phyloP scores from a whole-genome alignment of 2,329 filamentous ascomycete species.

The Blastomyces emzantsi region DNA sequence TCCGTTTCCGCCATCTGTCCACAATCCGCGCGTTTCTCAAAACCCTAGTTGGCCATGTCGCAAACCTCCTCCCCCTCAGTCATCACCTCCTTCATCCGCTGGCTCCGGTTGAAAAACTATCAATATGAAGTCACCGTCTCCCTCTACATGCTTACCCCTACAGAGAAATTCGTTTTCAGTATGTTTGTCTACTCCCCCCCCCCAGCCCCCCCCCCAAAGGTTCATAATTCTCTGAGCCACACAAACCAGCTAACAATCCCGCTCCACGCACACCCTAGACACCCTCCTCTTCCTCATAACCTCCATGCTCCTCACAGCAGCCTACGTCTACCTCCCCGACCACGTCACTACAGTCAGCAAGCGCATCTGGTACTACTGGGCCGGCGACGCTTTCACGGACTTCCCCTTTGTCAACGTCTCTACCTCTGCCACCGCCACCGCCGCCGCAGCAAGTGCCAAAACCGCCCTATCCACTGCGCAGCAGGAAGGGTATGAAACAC shows the following conservation, averaged over 20 bases:
- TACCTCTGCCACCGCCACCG: slow-evolving; percentile 19
- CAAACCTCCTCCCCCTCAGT: slow-evolving; percentile 25
- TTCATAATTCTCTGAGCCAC: background rate
- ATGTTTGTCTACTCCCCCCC: slow-evolving; percentile 33
- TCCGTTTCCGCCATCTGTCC: background rate
- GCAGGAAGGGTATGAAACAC: slow-evolving; percentile 35
- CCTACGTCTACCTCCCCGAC: slow-evolving; percentile 85
- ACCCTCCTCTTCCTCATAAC: slow-evolving; percentile 85
- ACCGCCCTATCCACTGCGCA: slow-evolving; percentile 26
- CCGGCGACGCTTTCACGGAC: slow-evolving; percentile 53
- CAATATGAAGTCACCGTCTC: slow-evolving; percentile 97
- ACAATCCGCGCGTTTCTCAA: background rate
- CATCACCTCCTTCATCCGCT: slow-evolving; percentile 57
- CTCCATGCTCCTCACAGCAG: slow-evolving; percentile 76
- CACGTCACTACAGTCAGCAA: slow-evolving; percentile 74
- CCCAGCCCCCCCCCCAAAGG: background rate
- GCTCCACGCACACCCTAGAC: slow-evolving; percentile 45
- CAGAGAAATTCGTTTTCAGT: slow-evolving; percentile 98
- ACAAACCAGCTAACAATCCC: background rate
- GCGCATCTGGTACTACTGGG: slow-evolving; percentile 91
- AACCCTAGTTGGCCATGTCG: slow-evolving; percentile 8
- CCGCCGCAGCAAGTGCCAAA: slow-evolving; percentile 5
- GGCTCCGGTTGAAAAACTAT: slow-evolving; percentile 92
- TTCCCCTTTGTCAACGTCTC: slow-evolving; percentile 7
- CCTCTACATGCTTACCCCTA: slow-evolving; percentile 93